phyloP scores from a whole-genome alignment of 768 basidiomycete genomes.

The Rossbeevera mucosa region DNA sequence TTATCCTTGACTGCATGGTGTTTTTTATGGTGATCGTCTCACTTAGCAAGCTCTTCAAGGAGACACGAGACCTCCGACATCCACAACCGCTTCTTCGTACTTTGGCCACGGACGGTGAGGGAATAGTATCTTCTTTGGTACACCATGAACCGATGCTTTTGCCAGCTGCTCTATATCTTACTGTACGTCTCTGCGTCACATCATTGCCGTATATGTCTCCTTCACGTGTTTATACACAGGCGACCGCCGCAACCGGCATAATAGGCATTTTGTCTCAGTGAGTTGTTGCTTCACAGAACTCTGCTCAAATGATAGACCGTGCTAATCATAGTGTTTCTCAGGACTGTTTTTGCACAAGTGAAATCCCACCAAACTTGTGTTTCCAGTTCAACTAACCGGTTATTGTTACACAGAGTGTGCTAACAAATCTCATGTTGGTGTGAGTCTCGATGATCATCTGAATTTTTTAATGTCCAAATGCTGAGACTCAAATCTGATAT shows the following conservation, averaged over 20 bases:
- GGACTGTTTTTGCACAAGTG: neutral
- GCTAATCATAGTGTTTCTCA: neutral
- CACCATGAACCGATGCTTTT: neutral
- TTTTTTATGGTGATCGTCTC: neutral
- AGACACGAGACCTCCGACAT: neutral
- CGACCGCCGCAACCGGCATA: neutral
- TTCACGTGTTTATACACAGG: neutral
- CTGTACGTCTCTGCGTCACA: neutral
- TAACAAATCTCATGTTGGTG: neutral
- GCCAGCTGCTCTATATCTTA: neutral
- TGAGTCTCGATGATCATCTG: neutral
- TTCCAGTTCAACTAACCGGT: neutral
- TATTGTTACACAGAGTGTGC: neutral
- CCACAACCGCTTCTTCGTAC: neutral
- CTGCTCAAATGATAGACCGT: neutral
- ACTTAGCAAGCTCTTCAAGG: neutral
- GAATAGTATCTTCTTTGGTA: neutral
- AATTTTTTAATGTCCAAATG: neutral
- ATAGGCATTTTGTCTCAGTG: conserved; percentile 1
- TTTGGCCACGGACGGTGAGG: conserved; percentile 10
- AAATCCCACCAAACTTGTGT: neutral
- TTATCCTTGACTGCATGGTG: neutral
- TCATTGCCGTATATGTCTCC: neutral
- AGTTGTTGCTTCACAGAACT: neutral
- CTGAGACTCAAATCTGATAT: neutral